Conservation (phyloP, 192 early-diverging fungal genomes). For the Backusella psychrophila region DNA sequence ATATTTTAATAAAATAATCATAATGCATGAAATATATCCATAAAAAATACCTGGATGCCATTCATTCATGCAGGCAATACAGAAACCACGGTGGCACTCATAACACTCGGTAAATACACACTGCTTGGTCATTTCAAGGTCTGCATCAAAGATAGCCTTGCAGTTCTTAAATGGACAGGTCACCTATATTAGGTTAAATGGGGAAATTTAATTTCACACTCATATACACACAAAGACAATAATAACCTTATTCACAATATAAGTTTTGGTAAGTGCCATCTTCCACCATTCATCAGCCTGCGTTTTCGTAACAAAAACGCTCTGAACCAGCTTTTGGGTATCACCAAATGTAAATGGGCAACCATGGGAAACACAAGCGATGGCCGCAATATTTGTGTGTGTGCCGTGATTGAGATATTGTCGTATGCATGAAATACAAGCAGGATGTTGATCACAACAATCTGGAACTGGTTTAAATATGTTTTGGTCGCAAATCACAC, state of each 20-base stretch:
- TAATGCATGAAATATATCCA: background rate
- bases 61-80: background rate
- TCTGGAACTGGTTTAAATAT: background rate
- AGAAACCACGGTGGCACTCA: constrained; percentile 9
- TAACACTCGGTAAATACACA: constrained; percentile 11
- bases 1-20: background rate
- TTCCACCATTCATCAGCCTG: background rate
- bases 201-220: background rate
- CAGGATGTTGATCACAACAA: background rate
- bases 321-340: background rate
- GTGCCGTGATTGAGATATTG: background rate
- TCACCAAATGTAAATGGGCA: background rate
- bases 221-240: background rate
- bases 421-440: background rate
- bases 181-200: background rate
- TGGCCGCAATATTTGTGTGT: background rate
- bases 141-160: constrained; percentile 1
- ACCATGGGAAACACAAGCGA: background rate
- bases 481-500: background rate
- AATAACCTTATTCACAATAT: background rate
- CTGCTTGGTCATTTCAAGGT: background rate
- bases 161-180: background rate
- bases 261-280: background rate
- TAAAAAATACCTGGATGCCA: constrained; percentile 15
- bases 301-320: background rate